phyloP scores from a whole-genome alignment of 73 alveolate genomes.

The Diophrys sp. region DNA sequence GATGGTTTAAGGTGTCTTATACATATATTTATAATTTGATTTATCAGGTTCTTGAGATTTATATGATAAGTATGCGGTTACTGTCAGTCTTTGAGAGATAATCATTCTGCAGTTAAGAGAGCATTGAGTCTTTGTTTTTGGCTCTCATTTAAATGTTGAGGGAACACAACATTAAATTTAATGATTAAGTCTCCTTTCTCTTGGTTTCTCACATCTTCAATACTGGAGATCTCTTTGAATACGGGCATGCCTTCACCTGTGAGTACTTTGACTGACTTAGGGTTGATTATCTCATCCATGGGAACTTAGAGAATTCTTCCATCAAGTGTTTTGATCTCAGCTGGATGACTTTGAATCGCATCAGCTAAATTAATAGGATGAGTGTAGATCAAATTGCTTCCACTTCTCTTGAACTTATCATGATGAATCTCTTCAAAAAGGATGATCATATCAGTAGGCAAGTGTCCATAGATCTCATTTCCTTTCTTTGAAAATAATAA shows the following conservation, averaged over 20 bases:
- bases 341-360: slow-evolving; percentile 68
- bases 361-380: slow-evolving; percentile 47
- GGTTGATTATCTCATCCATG: slow-evolving; percentile 63
- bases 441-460: slow-evolving; percentile 48
- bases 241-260: slow-evolving; percentile 79
- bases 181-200: slow-evolving; percentile 64
- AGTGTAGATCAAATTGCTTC: slow-evolving; percentile 63
- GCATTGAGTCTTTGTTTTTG: slow-evolving; percentile 17
- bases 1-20: too few species aligned
- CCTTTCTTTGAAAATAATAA: slow-evolving; percentile 61
- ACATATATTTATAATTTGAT: too few species aligned
- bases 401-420: slow-evolving; percentile 35
- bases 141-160: slow-evolving; percentile 40
- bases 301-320: slow-evolving; percentile 59
- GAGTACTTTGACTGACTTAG: slow-evolving; percentile 59
- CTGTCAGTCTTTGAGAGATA: too few species aligned
- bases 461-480: slow-evolving; percentile 50
- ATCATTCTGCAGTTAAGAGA: slow-evolving; percentile 4
- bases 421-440: slow-evolving; percentile 30
- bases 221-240: slow-evolving; percentile 6
- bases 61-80: too few species aligned
- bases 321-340: slow-evolving; percentile 54
- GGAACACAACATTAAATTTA: slow-evolving; percentile 63
- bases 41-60: too few species aligned
- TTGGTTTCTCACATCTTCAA: slow-evolving; percentile 21